Conservation (phyloP, 306 rosid species). For the Cicer bijugum region DNA sequence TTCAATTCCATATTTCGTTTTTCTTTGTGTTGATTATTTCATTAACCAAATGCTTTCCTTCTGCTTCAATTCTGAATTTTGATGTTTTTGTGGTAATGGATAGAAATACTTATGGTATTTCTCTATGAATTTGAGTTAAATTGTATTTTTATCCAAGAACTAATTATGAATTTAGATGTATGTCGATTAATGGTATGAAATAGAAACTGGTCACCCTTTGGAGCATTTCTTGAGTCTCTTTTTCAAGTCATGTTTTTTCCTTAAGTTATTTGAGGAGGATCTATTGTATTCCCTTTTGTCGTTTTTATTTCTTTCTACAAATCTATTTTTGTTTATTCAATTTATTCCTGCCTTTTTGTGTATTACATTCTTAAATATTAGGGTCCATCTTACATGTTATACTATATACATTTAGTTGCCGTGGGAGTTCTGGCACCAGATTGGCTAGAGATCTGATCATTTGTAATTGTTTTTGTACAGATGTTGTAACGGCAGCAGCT, state of each 20-base stretch:
- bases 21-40: conserved; percentile 16
- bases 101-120: conserved; percentile 19
- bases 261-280: too few relatives aligned
- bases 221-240: too few relatives aligned
- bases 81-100: conserved; percentile 1
- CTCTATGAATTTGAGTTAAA: conserved; percentile 4
- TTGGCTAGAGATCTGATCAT: conserved; percentile 10
- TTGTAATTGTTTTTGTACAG: conserved; percentile 44
- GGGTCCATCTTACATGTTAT: conserved; percentile 5
- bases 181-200: too few relatives aligned
- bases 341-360: not conserved
- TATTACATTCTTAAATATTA: conserved; percentile 10
- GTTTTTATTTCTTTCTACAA: not conserved
- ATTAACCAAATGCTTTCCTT: conserved; percentile 33
- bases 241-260: too few relatives aligned
- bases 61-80: not conserved
- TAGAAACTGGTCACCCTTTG: too few relatives aligned
- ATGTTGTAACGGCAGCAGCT: conserved; percentile 66
- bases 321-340: not conserved
- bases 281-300: not conserved
- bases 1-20: not conserved
- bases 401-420: conserved; percentile 1
- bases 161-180: not conserved
- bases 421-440: conserved; percentile 25
- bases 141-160: not conserved